phyloP scores from a whole-genome alignment of 306 rosid genomes.

The Abrus precatorius region DNA sequence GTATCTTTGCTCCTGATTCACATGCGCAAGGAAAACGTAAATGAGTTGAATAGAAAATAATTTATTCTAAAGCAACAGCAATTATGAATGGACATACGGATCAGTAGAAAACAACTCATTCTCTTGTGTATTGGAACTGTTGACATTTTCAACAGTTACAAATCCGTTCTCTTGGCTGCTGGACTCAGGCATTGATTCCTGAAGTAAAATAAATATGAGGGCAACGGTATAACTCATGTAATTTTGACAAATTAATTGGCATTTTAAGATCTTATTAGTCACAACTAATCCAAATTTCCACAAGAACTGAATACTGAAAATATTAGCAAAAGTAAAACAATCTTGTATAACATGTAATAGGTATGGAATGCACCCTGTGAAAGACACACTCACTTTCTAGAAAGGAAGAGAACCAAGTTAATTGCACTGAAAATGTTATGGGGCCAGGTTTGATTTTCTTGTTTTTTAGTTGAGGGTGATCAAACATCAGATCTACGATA shows the following conservation, averaged over 20 bases:
- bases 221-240: slow-evolving; percentile 19
- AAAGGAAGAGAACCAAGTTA: neutral
- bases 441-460: too few relatives aligned
- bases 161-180: slow-evolving; percentile 66
- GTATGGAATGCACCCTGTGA: neutral
- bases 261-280: neutral
- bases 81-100: slow-evolving; percentile 55
- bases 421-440: too few relatives aligned
- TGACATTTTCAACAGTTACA: slow-evolving; percentile 55
- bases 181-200: slow-evolving; percentile 73
- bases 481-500: too few relatives aligned
- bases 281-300: slow-evolving; percentile 31
- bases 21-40: slow-evolving; percentile 38
- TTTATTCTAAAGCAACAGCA: slow-evolving; percentile 19
- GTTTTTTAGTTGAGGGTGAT: too few relatives aligned
- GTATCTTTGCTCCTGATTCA: slow-evolving; percentile 59
- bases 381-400: neutral
- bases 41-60: slow-evolving; percentile 38
- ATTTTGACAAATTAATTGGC: slow-evolving; percentile 28
- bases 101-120: slow-evolving; percentile 57
- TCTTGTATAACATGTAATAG: neutral
- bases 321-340: slow-evolving; percentile 26
- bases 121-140: slow-evolving; percentile 48
- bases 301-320: slow-evolving; percentile 24
- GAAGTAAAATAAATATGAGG: slow-evolving; percentile 54